Conservation (phyloP, 2,329 filamentous ascomycete genomes). For the Xylariaceae sp. region DNA sequence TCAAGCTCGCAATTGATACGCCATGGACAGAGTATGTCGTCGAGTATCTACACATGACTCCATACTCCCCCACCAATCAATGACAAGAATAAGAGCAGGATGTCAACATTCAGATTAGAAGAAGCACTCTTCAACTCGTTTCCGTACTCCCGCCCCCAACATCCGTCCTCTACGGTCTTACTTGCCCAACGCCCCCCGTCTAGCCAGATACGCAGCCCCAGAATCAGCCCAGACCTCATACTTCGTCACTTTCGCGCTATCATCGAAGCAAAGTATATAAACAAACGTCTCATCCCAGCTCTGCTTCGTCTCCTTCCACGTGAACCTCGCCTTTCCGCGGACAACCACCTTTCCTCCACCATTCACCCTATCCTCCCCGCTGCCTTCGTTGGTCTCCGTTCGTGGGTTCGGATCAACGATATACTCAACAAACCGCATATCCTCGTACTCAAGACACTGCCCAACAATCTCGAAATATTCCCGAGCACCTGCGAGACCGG, state of each 20-base stretch:
- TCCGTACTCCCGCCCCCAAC: too few relatives aligned
- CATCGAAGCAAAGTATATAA: slow-evolving; percentile 32
- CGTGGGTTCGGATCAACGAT: slow-evolving; percentile 22
- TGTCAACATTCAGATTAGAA: too few relatives aligned
- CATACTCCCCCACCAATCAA: too few relatives aligned
- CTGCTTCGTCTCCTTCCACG: slow-evolving; percentile 27
- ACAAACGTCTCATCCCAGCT: slow-evolving; percentile 35
- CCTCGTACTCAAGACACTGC: slow-evolving; percentile 24
- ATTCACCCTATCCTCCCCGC: neutral
- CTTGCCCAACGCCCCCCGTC: slow-evolving; percentile 53
- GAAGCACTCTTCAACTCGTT: too few relatives aligned
- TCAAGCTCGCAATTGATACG: too few relatives aligned
- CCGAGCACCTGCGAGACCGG: slow-evolving; percentile 26
- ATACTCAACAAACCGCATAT: slow-evolving; percentile 30
- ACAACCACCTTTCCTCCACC: slow-evolving; percentile 24
- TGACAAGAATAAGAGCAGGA: too few relatives aligned
- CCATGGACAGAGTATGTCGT: too few relatives aligned
- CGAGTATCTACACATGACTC: too few relatives aligned
- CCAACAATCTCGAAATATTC: slow-evolving; percentile 28
- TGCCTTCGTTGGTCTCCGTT: slow-evolving; percentile 4
- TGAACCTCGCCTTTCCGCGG: slow-evolving; percentile 30
- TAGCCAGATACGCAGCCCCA: slow-evolving; percentile 42
- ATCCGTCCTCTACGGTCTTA: too few relatives aligned
- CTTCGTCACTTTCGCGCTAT: slow-evolving; percentile 21
- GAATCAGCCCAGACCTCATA: slow-evolving; percentile 38